Conservation (phyloP, 257 asterid genomes). For the Catharanthus roseus region DNA sequence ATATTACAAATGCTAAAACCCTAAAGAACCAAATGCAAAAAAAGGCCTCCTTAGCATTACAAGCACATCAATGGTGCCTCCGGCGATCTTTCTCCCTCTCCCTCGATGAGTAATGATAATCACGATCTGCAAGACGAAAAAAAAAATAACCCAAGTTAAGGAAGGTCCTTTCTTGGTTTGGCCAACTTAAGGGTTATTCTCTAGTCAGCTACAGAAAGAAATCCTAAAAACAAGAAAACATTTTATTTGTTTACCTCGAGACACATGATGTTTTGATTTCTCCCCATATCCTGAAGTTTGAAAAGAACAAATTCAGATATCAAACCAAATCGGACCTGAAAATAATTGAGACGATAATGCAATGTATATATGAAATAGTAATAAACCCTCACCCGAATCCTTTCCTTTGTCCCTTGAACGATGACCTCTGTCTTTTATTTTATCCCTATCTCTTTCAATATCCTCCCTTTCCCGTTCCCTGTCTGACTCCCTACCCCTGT, state of each 20-base stretch:
- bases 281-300: conserved; percentile 51
- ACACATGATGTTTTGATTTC: conserved; percentile 61
- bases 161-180: too few species aligned
- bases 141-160: too few species aligned
- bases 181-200: background rate
- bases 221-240: background rate
- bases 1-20: background rate
- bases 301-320: conserved; percentile 10
- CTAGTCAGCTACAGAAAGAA: background rate
- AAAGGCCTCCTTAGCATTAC: conserved; percentile 1
- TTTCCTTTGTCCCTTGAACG: conserved; percentile 72
- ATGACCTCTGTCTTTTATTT: conserved; percentile 59
- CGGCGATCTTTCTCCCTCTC: conserved; percentile 83
- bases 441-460: conserved; percentile 61
- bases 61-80: conserved; percentile 53
- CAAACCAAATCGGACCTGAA: background rate
- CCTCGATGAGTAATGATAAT: conserved; percentile 60
- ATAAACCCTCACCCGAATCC: conserved; percentile 39
- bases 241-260: conserved; percentile 49
- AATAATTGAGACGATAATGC: background rate
- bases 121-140: conserved; percentile 60
- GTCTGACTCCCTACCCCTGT: conserved; percentile 68
- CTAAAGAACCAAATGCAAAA: background rate
- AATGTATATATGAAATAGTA: conserved; percentile 1
- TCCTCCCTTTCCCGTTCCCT: conserved; percentile 54